Evolutionary conservation across 176 grass and related monocot species (phyloP).

Genomic region (Thalia dealbata): DNA sequence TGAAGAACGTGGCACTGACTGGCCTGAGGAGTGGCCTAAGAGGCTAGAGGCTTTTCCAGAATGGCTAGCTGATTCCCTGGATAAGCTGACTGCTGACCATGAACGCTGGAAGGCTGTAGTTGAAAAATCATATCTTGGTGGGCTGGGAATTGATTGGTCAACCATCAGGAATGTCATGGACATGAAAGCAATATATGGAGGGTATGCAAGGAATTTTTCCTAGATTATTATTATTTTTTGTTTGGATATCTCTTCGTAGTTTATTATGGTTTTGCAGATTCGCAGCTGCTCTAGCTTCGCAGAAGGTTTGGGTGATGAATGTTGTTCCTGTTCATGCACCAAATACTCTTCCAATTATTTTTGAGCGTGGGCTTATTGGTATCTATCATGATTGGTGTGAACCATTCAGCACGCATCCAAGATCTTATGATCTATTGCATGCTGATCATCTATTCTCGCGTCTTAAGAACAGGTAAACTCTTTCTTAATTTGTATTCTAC

Average conservation of each 20-base stretch:
- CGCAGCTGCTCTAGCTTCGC: constrained; percentile 62
- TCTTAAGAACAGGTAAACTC: constrained; percentile 66
- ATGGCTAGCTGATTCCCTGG: constrained; percentile 66
- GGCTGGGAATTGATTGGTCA: constrained; percentile 84
- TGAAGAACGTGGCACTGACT: constrained; percentile 80
- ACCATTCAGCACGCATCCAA: constrained; percentile 86
- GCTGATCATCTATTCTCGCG: constrained; percentile 88
- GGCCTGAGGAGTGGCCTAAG: constrained; percentile 95
- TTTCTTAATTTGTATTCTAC: neutral
- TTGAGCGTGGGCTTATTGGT: constrained; percentile 70
- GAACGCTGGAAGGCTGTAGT: constrained; percentile 72
- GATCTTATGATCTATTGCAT: constrained; percentile 90
- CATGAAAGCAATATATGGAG: constrained; percentile 88
- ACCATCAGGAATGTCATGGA: constrained; percentile 77
- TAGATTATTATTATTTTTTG: neutral
- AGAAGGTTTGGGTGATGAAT: constrained; percentile 97
- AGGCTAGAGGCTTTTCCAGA: constrained; percentile 69
- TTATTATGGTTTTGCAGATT: constrained; percentile 46
- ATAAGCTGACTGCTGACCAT: constrained; percentile 49
- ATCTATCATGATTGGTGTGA: constrained; percentile 95
- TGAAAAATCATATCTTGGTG: constrained; percentile 83
- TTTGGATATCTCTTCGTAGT: neutral
- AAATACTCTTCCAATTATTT: constrained; percentile 84
- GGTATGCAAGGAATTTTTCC: constrained; percentile 36
- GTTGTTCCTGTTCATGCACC: constrained; percentile 69